phyloP scores from a whole-genome alignment of 805 yeast species.

The Metschnikowia anglica region DNA sequence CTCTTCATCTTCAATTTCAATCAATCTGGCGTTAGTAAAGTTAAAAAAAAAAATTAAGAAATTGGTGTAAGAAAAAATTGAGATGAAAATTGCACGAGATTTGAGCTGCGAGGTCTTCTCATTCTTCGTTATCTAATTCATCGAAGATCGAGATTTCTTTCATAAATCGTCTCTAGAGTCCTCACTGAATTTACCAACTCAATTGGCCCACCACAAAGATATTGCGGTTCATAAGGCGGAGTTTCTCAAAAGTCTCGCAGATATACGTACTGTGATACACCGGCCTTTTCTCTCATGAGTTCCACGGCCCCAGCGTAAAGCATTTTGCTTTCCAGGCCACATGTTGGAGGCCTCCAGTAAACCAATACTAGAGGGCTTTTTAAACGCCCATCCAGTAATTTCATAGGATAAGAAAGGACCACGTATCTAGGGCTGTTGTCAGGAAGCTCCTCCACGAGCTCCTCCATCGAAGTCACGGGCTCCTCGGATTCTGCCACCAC shows the following conservation, averaged over 20 bases:
- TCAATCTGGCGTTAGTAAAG: slow-evolving; percentile 41
- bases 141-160: no score
- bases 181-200: no score
- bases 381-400: slow-evolving; percentile 66
- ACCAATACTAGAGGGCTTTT: slow-evolving; percentile 72
- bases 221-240: no score
- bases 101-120: no score
- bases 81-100: no score
- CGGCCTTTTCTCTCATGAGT: slow-evolving; percentile 72
- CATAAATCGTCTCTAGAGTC: no score
- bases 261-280: slow-evolving; percentile 57
- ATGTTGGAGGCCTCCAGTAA: slow-evolving; percentile 87
- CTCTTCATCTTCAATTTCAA: slow-evolving; percentile 66
- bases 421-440: slow-evolving; percentile 78
- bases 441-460: slow-evolving; percentile 72
- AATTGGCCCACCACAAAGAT: no score
- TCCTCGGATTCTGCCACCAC: slow-evolving; percentile 48
- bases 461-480: slow-evolving; percentile 54
- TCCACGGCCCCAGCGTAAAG: slow-evolving; percentile 90
- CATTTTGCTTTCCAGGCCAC: slow-evolving; percentile 83
- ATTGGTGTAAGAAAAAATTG: no score
- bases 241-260: no score
- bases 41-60: background rate
- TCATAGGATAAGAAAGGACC: slow-evolving; percentile 73
- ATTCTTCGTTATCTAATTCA: no score